Evolutionary conservation across 148 eudicot genomes (phyloP).

Genomic region (Amaranthus cruentus): DNA sequence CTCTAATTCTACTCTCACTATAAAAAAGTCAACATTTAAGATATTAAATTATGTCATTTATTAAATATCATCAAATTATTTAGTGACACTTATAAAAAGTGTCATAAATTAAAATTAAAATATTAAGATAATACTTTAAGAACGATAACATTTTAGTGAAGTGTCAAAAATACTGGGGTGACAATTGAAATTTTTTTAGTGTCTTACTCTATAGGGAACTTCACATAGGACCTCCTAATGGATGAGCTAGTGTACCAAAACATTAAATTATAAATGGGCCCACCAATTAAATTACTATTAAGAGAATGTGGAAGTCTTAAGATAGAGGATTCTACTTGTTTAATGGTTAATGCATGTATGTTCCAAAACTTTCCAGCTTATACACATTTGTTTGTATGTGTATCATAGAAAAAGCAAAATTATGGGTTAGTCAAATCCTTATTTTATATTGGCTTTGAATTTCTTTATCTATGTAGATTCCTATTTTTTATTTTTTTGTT

Average conservation of each 20-base stretch:
- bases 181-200: too few relatives aligned
- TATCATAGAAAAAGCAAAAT: constrained; percentile 5
- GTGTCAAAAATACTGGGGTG: too few relatives aligned
- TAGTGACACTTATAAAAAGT: too few relatives aligned
- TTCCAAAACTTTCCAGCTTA: constrained; percentile 10
- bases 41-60: too few relatives aligned
- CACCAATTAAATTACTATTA: not conserved
- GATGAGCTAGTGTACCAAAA: not conserved
- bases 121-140: too few relatives aligned
- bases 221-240: too few relatives aligned
- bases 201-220: too few relatives aligned
- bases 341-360: not conserved
- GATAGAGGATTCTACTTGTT: constrained; percentile 3
- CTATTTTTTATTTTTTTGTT: constrained; percentile 13
- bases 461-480: constrained; percentile 22
- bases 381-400: not conserved
- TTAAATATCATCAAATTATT: too few relatives aligned
- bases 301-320: not conserved
- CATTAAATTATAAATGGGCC: not conserved
- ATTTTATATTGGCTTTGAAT: not conserved
- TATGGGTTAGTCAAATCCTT: constrained; percentile 18
- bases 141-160: too few relatives aligned
- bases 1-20: too few relatives aligned
- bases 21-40: too few relatives aligned
- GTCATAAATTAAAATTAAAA: too few relatives aligned